phyloP scores from a whole-genome alignment of 139 green algal genomes.

The Trebouxia sp. region DNA sequence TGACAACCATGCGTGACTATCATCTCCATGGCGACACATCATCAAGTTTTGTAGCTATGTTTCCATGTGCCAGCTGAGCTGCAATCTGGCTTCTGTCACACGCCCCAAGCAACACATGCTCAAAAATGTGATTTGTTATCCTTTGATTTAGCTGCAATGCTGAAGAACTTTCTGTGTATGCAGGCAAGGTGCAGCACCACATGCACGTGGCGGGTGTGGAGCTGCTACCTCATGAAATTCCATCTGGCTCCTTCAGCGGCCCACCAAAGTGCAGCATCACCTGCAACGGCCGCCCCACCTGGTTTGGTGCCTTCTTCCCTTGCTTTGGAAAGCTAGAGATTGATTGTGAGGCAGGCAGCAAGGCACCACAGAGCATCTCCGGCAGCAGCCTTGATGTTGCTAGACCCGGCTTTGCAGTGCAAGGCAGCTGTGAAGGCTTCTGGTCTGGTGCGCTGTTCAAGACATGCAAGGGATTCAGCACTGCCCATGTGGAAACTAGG shows the following conservation, averaged over 20 bases:
- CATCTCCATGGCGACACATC: no score
- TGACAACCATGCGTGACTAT: no score
- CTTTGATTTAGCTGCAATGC: no score
- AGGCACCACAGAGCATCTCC: neutral
- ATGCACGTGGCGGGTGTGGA: slow-evolving; percentile 16
- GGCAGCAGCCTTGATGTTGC: neutral
- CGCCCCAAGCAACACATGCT: no score
- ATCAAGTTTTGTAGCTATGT: no score
- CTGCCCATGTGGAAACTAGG: neutral
- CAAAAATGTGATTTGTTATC: neutral
- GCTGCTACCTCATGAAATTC: slow-evolving; percentile 1
- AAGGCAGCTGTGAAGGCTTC: neutral
- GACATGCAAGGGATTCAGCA: slow-evolving; percentile 20
- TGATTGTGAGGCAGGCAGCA: neutral
- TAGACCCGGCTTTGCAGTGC: neutral
- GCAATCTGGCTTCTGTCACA: no score
- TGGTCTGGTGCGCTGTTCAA: slow-evolving; percentile 26
- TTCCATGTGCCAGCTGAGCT: no score
- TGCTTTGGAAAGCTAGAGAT: slow-evolving; percentile 20
- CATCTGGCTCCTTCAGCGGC: neutral
- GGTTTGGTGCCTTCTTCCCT: slow-evolving; percentile 7
- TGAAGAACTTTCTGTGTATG: no score
- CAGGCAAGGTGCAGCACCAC: slow-evolving; percentile 10
- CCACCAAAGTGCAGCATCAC: slow-evolving; percentile 1
- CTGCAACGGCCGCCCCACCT: slow-evolving; percentile 23